phyloP scores from a whole-genome alignment of 768 basidiomycete genomes.

The Cyclocybe aegerita region DNA sequence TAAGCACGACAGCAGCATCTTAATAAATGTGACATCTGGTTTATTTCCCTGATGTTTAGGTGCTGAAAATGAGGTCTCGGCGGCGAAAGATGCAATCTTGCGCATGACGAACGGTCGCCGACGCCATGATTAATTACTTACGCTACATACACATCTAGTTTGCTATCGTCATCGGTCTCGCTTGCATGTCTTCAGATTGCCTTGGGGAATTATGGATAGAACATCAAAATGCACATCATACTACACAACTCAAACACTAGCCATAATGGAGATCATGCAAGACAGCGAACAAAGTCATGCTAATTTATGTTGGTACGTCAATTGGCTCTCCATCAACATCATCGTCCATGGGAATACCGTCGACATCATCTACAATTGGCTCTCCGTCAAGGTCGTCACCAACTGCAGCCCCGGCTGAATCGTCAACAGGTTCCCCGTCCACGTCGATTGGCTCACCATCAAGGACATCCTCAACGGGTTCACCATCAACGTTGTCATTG shows the following conservation, averaged over 20 bases:
- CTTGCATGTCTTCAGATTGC: background rate
- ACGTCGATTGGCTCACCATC: slow-evolving; percentile 44
- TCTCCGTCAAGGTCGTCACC: slow-evolving; percentile 51
- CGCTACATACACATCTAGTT: slow-evolving; percentile 7
- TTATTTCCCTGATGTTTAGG: slow-evolving; percentile 41
- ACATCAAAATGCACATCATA: background rate
- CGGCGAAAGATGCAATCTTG: slow-evolving; percentile 79
- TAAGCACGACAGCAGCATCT: slow-evolving; percentile 33
- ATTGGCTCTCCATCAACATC: slow-evolving; percentile 48
- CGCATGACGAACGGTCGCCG: slow-evolving; percentile 51
- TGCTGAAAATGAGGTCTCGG: slow-evolving; percentile 60
- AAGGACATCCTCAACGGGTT: slow-evolving; percentile 33
- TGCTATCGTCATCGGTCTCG: background rate
- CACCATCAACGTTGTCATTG: slow-evolving; percentile 52
- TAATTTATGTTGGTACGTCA: slow-evolving; percentile 16
- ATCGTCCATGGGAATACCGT: slow-evolving; percentile 31
- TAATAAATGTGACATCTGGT: background rate
- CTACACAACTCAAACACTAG: too few relatives aligned
- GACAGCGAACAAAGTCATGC: slow-evolving; percentile 6
- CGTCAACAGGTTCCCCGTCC: slow-evolving; percentile 36
- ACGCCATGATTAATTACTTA: slow-evolving; percentile 31
- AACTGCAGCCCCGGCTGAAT: slow-evolving; percentile 32
- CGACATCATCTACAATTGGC: slow-evolving; percentile 26
- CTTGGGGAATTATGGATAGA: background rate
- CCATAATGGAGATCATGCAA: slow-evolving; percentile 36